phyloP scores from a whole-genome alignment of 148 eudicot genomes.

The Spergularia bocconei region DNA sequence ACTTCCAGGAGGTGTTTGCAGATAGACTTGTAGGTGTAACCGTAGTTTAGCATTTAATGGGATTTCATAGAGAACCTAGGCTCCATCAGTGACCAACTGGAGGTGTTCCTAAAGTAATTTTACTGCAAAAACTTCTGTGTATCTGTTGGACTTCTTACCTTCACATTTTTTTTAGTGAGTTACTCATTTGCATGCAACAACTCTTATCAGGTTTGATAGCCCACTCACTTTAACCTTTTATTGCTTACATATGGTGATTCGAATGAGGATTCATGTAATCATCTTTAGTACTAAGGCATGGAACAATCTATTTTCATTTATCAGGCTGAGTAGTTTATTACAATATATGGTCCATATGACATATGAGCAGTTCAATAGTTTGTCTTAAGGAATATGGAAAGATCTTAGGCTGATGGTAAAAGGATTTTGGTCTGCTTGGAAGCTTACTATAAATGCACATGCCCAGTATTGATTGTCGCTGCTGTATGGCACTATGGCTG shows the following conservation, averaged over 20 bases:
- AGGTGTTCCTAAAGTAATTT: background rate
- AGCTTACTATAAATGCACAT: background rate
- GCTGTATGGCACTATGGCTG: background rate
- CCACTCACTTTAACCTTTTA: too few species aligned
- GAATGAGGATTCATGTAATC: too few species aligned
- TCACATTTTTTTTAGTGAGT: background rate
- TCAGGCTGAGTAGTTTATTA: background rate
- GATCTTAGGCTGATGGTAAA: background rate
- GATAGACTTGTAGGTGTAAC: background rate
- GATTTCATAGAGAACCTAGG: background rate
- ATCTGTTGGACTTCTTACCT: background rate
- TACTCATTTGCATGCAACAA: background rate
- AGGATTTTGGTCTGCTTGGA: background rate
- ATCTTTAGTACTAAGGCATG: too few species aligned
- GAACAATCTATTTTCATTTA: background rate
- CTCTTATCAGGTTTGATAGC: background rate
- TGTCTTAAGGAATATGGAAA: background rate
- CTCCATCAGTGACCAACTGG: background rate
- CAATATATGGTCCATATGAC: background rate
- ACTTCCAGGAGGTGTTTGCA: background rate
- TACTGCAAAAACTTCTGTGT: background rate
- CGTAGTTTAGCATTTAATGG: background rate
- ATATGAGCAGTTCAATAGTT: background rate
- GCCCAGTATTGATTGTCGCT: background rate
- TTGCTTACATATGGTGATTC: too few species aligned